A percentile compares a stretch with the other conserved stretches of the same genome.
These are phyloP conservation scores for Ocimum tenuiflorum DNA, from an alignment of 257 asterid genomes.

Conservation along the genomic window DNA sequence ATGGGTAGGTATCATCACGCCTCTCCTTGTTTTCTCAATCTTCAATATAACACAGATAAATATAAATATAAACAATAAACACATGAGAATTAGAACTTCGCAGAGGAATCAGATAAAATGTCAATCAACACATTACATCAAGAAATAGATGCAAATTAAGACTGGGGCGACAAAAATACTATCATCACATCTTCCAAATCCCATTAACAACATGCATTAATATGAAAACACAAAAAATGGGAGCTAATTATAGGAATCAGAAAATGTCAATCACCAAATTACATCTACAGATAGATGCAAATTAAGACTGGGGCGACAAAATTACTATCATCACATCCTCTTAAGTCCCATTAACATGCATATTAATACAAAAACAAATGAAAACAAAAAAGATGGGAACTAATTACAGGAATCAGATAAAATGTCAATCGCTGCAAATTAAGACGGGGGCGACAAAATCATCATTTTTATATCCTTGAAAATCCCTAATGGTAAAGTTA, in stretches of 20 bases:
- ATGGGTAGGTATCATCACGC: constrained; percentile 42
- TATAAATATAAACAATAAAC: background rate
- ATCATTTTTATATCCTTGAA: no score
- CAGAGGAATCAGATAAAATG: constrained; percentile 33
- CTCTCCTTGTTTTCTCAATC: constrained; percentile 19
- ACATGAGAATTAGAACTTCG: background rate
- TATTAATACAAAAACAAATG: no score
- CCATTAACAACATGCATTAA: no score
- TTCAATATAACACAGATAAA: no score
- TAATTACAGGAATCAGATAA: constrained; percentile 41
- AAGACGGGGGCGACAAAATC: constrained; percentile 45
- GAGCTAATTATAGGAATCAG: no score
- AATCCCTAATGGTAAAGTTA: background rate
- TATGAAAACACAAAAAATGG: no score
- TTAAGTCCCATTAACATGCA: no score
- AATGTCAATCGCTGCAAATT: constrained; percentile 43
- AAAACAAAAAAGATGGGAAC: no score
- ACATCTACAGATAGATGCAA: constrained; percentile 27
- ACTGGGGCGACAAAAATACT: constrained; percentile 39
- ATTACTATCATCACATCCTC: constrained; percentile 28
- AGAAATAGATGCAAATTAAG: constrained; percentile 30
- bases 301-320: constrained; percentile 48
- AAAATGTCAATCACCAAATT: constrained; percentile 43
- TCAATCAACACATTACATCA: constrained; percentile 46
- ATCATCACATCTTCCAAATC: constrained; percentile 27